Percentiles rank a stretch among this genome's conserved stretches.
These are phyloP conservation scores for Psidium friedrichsthalianum DNA, from an alignment of 345 rosid genomes.

Conservation along the genomic window DNA sequence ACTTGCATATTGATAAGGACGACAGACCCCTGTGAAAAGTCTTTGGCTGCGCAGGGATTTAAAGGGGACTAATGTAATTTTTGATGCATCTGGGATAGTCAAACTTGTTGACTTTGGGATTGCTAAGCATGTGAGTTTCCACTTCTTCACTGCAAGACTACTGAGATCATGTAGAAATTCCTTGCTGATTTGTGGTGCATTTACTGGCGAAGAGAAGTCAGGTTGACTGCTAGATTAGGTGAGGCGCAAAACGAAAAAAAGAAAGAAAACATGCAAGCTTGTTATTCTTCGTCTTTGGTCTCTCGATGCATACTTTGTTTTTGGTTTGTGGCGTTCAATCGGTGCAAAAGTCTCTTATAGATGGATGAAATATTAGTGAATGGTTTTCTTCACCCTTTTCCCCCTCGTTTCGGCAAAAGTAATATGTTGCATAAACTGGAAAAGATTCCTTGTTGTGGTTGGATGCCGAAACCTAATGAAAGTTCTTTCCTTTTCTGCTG, in stretches of 20 bases:
- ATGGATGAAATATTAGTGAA: not conserved
- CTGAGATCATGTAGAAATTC: not conserved
- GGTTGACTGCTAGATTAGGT: not conserved
- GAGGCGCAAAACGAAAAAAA: too few relatives aligned
- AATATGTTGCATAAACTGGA: not conserved
- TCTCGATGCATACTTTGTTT: not conserved
- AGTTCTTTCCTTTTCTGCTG: not conserved
- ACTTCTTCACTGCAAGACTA: not conserved
- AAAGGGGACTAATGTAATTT: slow-evolving; percentile 87
- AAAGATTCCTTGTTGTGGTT: not conserved
- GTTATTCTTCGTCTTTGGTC: not conserved
- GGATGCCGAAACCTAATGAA: not conserved
- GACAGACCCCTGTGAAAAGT: not conserved
- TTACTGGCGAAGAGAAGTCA: not conserved
- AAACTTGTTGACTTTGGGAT: slow-evolving; percentile 88
- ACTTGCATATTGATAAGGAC: not conserved
- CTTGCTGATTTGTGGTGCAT: not conserved
- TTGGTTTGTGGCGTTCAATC: not conserved
- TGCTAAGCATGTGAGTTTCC: slow-evolving; percentile 77
- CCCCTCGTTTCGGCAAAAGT: not conserved
- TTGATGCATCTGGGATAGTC: slow-evolving; percentile 75
- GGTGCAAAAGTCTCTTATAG: not conserved
- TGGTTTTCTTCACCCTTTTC: not conserved
- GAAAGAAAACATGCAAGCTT: not conserved
- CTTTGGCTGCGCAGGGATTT: slow-evolving; percentile 40